Percentiles rank a stretch among this genome's conserved stretches.
phyloP scores from a whole-genome alignment of 345 rosid genomes.

The Firmiana major region DNA sequence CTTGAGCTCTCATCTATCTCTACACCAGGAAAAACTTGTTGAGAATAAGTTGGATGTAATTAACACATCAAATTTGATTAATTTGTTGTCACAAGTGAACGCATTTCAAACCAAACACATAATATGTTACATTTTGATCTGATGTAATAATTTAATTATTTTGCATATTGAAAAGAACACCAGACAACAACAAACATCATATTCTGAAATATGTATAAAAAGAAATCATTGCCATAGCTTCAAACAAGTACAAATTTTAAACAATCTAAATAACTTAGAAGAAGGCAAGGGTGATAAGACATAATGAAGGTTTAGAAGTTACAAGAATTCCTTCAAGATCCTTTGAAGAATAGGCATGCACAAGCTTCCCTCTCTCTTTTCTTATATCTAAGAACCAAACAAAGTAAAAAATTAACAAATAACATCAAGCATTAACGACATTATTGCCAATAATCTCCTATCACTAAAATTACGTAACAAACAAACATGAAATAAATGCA shows the following conservation, averaged over 20 bases:
- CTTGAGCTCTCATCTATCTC: background rate
- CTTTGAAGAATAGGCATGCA: slow-evolving; percentile 64
- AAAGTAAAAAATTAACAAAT: background rate
- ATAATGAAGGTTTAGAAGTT: slow-evolving; percentile 26
- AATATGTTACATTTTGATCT: background rate
- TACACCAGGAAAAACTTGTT: background rate
- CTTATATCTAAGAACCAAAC: slow-evolving; percentile 44
- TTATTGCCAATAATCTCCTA: background rate
- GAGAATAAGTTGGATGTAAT: background rate
- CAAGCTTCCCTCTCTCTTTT: slow-evolving; percentile 91
- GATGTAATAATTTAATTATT: background rate
- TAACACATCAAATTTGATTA: background rate
- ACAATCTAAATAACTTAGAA: background rate
- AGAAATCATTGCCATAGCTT: background rate
- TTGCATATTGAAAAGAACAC: background rate
- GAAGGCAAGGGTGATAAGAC: background rate
- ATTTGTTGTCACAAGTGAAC: background rate
- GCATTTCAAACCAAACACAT: background rate
- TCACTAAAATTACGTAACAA: background rate
- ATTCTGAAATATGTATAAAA: background rate
- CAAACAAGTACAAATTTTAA: background rate
- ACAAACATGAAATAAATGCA: slow-evolving; percentile 2
- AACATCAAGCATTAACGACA: background rate
- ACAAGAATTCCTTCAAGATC: slow-evolving; percentile 96
- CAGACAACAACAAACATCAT: background rate